Base-by-base conservation (phyloP, 164 flowering plant species). In the Nelumbo lutea region DNA sequence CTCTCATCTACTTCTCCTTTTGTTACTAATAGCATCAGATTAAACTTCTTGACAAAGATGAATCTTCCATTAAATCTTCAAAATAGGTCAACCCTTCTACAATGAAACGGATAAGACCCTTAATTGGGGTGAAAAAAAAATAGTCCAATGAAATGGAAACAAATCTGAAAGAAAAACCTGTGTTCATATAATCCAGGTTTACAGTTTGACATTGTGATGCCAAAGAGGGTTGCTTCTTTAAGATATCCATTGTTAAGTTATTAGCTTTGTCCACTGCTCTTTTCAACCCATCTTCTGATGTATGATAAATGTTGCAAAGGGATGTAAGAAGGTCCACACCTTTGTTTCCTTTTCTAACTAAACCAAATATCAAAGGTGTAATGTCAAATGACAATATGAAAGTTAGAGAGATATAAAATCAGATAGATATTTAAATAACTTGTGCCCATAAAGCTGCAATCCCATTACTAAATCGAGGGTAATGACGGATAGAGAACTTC, bases 51-150 rank as follows among this genome's bases (percentile, higher is more conserved):
- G 87, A 66, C 50, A 95, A 78, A 50, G 89, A 87, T 52, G 86
- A 72, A 51, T 83, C 88, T 41, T 88, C 90, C 90, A 96, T 73
- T 62, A 96, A 71, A 78, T 77, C 91, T 68, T 88, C 90, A 79
- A 88, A 96, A 75, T 84, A 87, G 68, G 82, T 77, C 80, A 96
- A 83, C 56, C 92, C 96, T 76, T 92, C 99, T 96, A 95, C 79
- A 76, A 50, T 55, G 43, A 62, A 51, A 40, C 67, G 43, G 39
- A 72, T 10, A 51, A 53, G 6, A 15, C 62, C 67, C 14, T 27
- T 27, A 27, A 27, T 27, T 27, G 27, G 27, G 27, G 27, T 27
- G 27, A 27, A 27, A 27, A 27, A n/a, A 27, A 27, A 27, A 27
- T 27, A 27, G 27, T 27, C 27, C 27, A 27, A 27, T 27, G 27